These are phyloP conservation scores for Dendrostoma leiphaemia DNA, from an alignment of 2,329 filamentous ascomycete genomes.

Conservation along the genomic window DNA sequence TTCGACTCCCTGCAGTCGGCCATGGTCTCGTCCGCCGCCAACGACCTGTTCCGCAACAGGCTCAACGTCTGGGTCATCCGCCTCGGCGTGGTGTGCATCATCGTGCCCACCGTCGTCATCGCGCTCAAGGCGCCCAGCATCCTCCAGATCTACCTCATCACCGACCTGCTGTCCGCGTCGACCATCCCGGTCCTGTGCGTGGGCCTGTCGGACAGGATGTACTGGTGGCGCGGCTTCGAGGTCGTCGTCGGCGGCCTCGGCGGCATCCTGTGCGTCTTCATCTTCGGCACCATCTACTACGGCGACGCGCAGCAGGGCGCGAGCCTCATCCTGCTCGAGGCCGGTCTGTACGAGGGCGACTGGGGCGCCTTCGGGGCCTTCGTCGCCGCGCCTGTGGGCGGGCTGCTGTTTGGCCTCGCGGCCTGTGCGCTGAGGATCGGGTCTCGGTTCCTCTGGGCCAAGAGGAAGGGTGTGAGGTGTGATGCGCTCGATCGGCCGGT, in stretches of 20 bases:
- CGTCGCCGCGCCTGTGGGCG: slow-evolving; percentile 74
- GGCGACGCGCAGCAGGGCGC: slow-evolving; percentile 62
- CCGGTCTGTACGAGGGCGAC: slow-evolving; percentile 72
- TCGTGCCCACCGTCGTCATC: slow-evolving; percentile 71
- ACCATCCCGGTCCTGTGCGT: slow-evolving; percentile 73
- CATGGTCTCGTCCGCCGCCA: slow-evolving; percentile 82
- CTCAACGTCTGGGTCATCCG: slow-evolving; percentile 75
- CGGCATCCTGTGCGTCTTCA: slow-evolving; percentile 75
- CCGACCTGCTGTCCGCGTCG: slow-evolving; percentile 74
- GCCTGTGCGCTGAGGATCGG: slow-evolving; percentile 60
- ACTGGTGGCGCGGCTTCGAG: slow-evolving; percentile 79
- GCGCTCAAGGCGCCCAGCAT: slow-evolving; percentile 73
- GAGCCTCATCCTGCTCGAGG: slow-evolving; percentile 67
- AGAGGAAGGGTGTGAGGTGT: slow-evolving; percentile 59
- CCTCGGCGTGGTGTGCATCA: slow-evolving; percentile 65
- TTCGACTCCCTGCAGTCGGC: slow-evolving; percentile 81
- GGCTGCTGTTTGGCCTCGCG: slow-evolving; percentile 66
- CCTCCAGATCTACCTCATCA: slow-evolving; percentile 79
- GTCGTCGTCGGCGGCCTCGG: slow-evolving; percentile 76
- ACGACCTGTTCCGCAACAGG: slow-evolving; percentile 81
- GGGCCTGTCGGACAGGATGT: slow-evolving; percentile 63
- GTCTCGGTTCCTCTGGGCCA: slow-evolving; percentile 58
- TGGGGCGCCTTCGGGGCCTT: slow-evolving; percentile 85
- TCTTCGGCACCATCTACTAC: slow-evolving; percentile 79
- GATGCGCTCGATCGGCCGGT: slow-evolving; percentile 62